A percentile compares a stretch with the other conserved stretches of the same genome.
phyloP scores from a whole-genome alignment of 345 rosid species.

The Erysimum cheiranthoides region DNA sequence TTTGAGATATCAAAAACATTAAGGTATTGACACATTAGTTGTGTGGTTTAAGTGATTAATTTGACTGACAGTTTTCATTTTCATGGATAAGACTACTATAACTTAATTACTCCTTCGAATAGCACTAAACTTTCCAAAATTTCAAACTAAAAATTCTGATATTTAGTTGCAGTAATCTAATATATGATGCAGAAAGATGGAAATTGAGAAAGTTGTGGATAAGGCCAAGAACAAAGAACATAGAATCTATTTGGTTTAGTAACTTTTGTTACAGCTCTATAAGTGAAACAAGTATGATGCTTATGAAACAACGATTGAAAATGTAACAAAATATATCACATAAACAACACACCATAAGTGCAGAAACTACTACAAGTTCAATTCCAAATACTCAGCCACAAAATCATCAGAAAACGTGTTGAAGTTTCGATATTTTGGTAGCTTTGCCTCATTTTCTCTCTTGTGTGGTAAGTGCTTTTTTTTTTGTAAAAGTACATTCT shows the following conservation, averaged over 20 bases:
- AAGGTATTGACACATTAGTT: no score
- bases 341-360: neutral
- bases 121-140: no score
- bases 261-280: neutral
- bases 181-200: neutral
- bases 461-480: no score
- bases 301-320: neutral
- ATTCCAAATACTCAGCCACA: neutral
- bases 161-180: neutral
- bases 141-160: no score
- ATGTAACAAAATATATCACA: neutral
- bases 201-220: conserved; percentile 1
- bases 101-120: no score
- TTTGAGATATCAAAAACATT: no score
- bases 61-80: no score
- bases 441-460: no score
- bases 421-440: no score
- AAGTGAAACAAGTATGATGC: neutral
- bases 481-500: no score
- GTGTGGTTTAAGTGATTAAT: no score
- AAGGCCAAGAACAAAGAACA: conserved; percentile 12
- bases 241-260: neutral
- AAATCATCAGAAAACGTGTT: neutral
- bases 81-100: no score
- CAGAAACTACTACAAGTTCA: neutral